Evolutionary conservation across 129 eudicot species (phyloP).

Genomic region (Helichrysum umbraculigerum): DNA sequence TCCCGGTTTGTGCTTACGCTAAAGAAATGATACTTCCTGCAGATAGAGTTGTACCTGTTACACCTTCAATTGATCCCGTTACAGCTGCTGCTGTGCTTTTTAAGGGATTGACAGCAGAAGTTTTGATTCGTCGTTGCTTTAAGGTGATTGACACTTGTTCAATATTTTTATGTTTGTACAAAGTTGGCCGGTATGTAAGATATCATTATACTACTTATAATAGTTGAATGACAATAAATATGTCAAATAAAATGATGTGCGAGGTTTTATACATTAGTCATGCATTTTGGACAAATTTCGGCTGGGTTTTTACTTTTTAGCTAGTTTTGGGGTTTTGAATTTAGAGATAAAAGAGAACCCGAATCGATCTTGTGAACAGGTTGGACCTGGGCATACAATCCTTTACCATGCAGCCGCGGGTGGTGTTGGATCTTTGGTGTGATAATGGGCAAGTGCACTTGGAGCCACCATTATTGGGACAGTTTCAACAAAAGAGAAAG

Average conservation of each 20-base stretch:
- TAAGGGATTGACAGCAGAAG: constrained; percentile 62
- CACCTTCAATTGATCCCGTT: constrained; percentile 53
- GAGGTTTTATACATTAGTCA: too few species aligned
- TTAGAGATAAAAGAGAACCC: too few species aligned
- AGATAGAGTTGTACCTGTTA: constrained; percentile 47
- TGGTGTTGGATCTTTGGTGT: constrained; percentile 57
- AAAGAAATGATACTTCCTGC: constrained; percentile 75
- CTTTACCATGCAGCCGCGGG: constrained; percentile 73
- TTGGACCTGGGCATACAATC: constrained; percentile 59
- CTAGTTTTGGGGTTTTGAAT: too few species aligned
- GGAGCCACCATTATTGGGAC: constrained; percentile 71
- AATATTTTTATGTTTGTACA: too few species aligned
- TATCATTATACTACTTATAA: too few species aligned
- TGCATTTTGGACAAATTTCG: too few species aligned
- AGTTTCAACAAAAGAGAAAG: constrained; percentile 58
- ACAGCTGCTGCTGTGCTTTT: constrained; percentile 54
- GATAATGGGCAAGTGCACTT: constrained; percentile 67
- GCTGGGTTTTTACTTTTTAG: too few species aligned
- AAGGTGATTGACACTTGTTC: constrained; percentile 24
- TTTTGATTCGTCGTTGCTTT: constrained; percentile 47
- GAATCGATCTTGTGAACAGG: constrained; percentile 23
- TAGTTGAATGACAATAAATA: too few species aligned
- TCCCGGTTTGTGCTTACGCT: constrained; percentile 18
- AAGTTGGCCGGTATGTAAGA: too few species aligned
- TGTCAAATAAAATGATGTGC: too few species aligned